Evolutionary conservation across 2,329 filamentous ascomycete genomes (phyloP).

Genomic region (Fusarium domesticum): DNA sequence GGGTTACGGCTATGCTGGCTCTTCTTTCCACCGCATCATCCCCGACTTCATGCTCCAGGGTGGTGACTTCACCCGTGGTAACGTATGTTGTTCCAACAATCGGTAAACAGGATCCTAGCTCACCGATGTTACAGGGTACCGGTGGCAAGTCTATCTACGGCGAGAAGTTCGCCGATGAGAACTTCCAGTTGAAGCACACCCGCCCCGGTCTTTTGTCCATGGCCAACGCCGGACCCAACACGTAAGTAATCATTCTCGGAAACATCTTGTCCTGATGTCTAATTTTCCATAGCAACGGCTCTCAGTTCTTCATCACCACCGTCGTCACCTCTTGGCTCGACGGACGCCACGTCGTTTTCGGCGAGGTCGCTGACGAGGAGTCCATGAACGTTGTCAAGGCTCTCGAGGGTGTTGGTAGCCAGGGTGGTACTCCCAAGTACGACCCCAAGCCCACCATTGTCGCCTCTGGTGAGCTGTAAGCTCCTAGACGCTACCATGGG

Average conservation of each 20-base stretch:
- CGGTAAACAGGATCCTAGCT: constrained; percentile 8
- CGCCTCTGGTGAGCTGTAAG: constrained; percentile 49
- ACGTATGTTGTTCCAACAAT: constrained; percentile 57
- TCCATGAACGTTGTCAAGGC: constrained; percentile 56
- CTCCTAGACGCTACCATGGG: constrained; percentile 4
- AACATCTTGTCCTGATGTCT: background rate
- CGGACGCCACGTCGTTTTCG: constrained; percentile 81
- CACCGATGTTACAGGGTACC: constrained; percentile 60
- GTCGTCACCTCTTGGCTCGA: constrained; percentile 84
- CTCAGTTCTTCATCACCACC: constrained; percentile 97
- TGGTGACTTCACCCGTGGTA: constrained; percentile 89
- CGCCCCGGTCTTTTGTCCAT: constrained; percentile 81
- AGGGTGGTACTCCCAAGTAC: constrained; percentile 55
- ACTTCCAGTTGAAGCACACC: constrained; percentile 75
- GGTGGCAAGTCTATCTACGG: constrained; percentile 94
- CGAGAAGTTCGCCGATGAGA: constrained; percentile 92
- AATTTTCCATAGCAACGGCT: constrained; percentile 73
- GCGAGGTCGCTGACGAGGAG: constrained; percentile 59
- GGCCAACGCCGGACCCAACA: constrained; percentile 95
- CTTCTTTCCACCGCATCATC: constrained; percentile 90
- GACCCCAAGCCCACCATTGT: constrained; percentile 57
- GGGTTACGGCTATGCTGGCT: constrained; percentile 79
- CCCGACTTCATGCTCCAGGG: constrained; percentile 94
- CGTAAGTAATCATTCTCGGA: constrained; percentile 51
- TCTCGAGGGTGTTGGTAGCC: constrained; percentile 58